A percentile compares a stretch with the other conserved stretches of the same genome.
Evolutionary conservation across 495 filamentous ascomycete genomes (phyloP).

Genomic region (Massariosphaeria phaeospora): DNA sequence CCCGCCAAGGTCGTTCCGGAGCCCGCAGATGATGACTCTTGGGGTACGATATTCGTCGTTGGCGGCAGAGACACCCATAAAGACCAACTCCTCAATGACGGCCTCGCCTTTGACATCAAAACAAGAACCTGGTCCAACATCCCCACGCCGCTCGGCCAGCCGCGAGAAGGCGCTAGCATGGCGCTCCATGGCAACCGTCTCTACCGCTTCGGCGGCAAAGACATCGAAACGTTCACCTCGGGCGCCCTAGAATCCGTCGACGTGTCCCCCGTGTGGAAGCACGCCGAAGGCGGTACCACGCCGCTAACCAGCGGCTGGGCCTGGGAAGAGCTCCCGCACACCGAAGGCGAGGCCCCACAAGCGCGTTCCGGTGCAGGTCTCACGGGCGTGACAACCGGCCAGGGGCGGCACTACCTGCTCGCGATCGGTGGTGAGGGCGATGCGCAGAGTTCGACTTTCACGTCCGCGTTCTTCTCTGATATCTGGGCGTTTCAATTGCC

Average conservation of each 20-base stretch:
- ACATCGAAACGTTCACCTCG: not conserved
- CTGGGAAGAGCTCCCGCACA: constrained; percentile 21
- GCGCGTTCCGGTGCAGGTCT: constrained; percentile 28
- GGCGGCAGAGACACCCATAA: constrained; percentile 20
- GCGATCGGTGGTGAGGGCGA: constrained; percentile 30
- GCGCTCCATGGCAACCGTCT: constrained; percentile 22
- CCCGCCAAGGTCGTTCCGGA: constrained; percentile 36
- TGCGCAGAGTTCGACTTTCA: not conserved
- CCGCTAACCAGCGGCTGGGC: constrained; percentile 23
- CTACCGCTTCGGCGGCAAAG: constrained; percentile 29
- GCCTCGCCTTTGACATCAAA: constrained; percentile 37
- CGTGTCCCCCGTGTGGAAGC: constrained; percentile 21
- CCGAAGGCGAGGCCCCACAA: constrained; percentile 3
- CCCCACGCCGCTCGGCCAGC: constrained; percentile 27
- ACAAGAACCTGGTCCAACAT: constrained; percentile 34
- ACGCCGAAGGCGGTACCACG: constrained; percentile 25
- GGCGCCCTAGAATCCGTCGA: constrained; percentile 24
- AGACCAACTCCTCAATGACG: constrained; percentile 26
- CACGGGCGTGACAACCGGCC: constrained; percentile 35
- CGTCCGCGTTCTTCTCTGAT: constrained; percentile 30
- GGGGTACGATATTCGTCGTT: constrained; percentile 38
- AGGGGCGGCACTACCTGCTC: constrained; percentile 38
- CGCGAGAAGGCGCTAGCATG: constrained; percentile 29
- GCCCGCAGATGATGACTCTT: constrained; percentile 30
- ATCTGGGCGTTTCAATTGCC: constrained; percentile 44